These are phyloP conservation scores for Plenodomus tracheiphilus DNA, from an alignment of 2,329 filamentous ascomycete species.

Conservation along the genomic window DNA sequence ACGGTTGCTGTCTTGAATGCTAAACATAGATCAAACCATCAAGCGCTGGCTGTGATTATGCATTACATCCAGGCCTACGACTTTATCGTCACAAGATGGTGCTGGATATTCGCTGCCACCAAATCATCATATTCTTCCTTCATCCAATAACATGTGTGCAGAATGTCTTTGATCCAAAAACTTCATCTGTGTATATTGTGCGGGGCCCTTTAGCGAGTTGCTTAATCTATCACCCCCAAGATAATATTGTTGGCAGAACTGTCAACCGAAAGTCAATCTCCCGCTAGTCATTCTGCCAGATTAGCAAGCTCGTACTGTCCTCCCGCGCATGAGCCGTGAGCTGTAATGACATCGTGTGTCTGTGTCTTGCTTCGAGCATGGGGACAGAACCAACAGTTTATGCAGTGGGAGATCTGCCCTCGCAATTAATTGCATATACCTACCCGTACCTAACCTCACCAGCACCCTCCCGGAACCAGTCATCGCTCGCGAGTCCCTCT, in stretches of 20 bases:
- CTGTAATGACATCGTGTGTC: constrained; percentile 2
- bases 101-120: constrained; percentile 4
- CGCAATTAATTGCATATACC: not conserved
- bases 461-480: constrained; percentile 68
- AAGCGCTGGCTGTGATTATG: not conserved
- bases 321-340: not conserved
- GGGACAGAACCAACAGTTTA: not conserved
- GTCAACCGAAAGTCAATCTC: constrained; percentile 3
- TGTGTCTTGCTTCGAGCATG: not conserved
- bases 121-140: constrained; percentile 1
- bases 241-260: constrained; percentile 7
- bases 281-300: constrained; percentile 16
- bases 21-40: constrained; percentile 9
- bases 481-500: constrained; percentile 58
- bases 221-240: constrained; percentile 15
- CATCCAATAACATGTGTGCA: constrained; percentile 2
- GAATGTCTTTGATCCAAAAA: constrained; percentile 3
- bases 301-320: constrained; percentile 11
- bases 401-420: not conserved
- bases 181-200: constrained; percentile 16
- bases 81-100: not conserved
- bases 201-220: constrained; percentile 13
- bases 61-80: constrained; percentile 3
- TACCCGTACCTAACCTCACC: constrained; percentile 63
- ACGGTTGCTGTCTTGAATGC: not conserved